Conservation (phyloP, 805 yeast genomes). For the Candida ficus region DNA sequence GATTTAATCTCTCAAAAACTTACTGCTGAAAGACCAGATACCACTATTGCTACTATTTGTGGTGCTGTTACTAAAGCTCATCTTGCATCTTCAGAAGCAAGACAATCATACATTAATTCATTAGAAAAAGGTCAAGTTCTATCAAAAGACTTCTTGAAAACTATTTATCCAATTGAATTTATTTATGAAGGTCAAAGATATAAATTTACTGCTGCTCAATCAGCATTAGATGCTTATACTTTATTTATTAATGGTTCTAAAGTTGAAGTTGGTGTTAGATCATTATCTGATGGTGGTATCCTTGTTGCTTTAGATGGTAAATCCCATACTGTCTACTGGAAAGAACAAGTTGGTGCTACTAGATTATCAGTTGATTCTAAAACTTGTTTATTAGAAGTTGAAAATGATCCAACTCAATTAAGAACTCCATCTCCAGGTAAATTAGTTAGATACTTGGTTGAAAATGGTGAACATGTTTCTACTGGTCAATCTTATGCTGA, state of each 20-base stretch:
- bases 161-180: constrained; percentile 89
- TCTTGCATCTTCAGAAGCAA: constrained; percentile 65
- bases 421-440: constrained; percentile 99
- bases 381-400: constrained; percentile 90
- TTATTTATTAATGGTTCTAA: constrained; percentile 92
- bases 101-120: constrained; percentile 63
- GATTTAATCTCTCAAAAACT: constrained; percentile 89
- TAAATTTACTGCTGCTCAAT: constrained; percentile 92
- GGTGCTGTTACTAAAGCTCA: constrained; percentile 98
- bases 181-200: constrained; percentile 91
- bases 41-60: constrained; percentile 83
- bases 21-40: constrained; percentile 96
- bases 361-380: constrained; percentile 92
- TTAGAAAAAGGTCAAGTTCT: constrained; percentile 96
- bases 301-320: constrained; percentile 84
- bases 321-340: constrained; percentile 95
- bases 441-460: constrained; percentile 87
- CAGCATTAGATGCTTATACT: constrained; percentile 80
- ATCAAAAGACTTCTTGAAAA: constrained; percentile 70
- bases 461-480: constrained; percentile 86
- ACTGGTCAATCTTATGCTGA: constrained; percentile 97
- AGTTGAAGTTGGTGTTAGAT: constrained; percentile 78
- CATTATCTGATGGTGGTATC: constrained; percentile 93
- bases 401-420: constrained; percentile 97
- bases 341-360: constrained; percentile 94